These are phyloP conservation scores for Discostella stelligera DNA, from an alignment of 352 stramenopile genomes.

Conservation along the genomic window DNA sequence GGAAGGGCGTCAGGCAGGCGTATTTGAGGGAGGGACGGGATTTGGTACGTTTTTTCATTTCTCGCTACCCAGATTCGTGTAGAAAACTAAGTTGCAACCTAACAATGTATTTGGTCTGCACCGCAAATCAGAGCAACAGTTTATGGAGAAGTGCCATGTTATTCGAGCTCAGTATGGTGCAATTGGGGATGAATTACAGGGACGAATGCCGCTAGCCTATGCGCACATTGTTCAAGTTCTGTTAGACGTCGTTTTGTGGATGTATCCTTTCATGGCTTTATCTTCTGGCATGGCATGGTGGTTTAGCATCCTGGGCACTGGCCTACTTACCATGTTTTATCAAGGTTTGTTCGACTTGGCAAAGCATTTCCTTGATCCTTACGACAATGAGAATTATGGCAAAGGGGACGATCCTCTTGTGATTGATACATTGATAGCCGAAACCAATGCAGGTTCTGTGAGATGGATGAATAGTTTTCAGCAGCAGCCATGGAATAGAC, in stretches of 20 bases:
- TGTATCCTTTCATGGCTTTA: conserved; percentile 84
- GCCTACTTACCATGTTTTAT: conserved; percentile 83
- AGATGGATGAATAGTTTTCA: conserved; percentile 81
- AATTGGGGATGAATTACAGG: conserved; percentile 83
- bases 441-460: conserved; percentile 79
- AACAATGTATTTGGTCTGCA: not conserved
- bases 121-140: conserved; percentile 55
- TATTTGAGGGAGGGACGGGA: conserved; percentile 75
- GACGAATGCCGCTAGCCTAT: conserved; percentile 85
- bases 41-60: conserved; percentile 50
- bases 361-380: conserved; percentile 85
- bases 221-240: conserved; percentile 85
- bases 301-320: conserved; percentile 74
- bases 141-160: conserved; percentile 81
- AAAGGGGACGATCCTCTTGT: conserved; percentile 81
- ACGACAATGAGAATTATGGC: conserved; percentile 85
- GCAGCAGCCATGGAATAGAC: conserved; percentile 68
- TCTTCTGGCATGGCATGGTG: conserved; percentile 72
- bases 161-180: conserved; percentile 82
- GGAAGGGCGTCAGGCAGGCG: conserved; percentile 65
- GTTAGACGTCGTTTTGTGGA: conserved; percentile 83
- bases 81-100: not conserved
- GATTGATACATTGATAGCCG: conserved; percentile 82
- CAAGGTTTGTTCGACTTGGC: conserved; percentile 83
- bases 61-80: not conserved